phyloP scores from a whole-genome alignment of 1,139 yeast species.

The Suhomyces bolitotheri region DNA sequence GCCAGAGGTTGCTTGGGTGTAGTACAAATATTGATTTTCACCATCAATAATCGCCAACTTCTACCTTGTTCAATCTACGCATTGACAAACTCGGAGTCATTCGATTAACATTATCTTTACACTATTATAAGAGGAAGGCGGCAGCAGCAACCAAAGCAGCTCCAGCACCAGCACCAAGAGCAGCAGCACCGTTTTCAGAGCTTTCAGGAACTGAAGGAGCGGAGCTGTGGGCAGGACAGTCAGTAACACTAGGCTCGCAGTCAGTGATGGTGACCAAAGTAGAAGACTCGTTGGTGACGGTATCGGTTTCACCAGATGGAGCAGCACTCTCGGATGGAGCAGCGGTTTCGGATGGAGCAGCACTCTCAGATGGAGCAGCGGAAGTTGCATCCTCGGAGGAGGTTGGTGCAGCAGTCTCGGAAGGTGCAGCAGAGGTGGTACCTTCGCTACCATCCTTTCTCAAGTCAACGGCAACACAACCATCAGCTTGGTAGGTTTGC shows the following conservation, averaged over 20 bases:
- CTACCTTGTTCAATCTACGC: no score
- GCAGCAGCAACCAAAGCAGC: constrained; percentile 24
- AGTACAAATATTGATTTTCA: no score
- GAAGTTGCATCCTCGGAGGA: constrained; percentile 9
- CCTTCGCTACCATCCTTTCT: constrained; percentile 2
- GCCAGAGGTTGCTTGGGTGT: no score
- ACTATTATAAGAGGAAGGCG: constrained; percentile 17
- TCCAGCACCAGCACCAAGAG: constrained; percentile 25
- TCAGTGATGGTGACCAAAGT: constrained; percentile 18
- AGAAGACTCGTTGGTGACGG: constrained; percentile 11
- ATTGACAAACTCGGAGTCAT: no score
- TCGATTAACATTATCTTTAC: no score
- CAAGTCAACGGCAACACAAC: constrained; percentile 20
- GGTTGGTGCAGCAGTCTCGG: constrained; percentile 6
- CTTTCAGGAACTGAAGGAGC: constrained; percentile 10
- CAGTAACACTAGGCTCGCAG: constrained; percentile 17
- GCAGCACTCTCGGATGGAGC: constrained; percentile 10
- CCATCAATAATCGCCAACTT: no score
- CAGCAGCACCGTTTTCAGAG: constrained; percentile 19
- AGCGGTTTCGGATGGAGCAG: constrained; percentile 11
- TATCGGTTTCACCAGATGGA: constrained; percentile 7
- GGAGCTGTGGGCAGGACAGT: constrained; percentile 18
- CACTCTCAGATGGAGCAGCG: constrained; percentile 7
- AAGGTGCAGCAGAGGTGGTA: constrained; percentile 5
- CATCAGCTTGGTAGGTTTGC: constrained; percentile 17